A percentile compares a stretch with the other conserved stretches of the same genome.
Evolutionary conservation across 2,329 filamentous ascomycete genomes (phyloP).

Genomic region (Colletotrichum neosansevieriae): DNA sequence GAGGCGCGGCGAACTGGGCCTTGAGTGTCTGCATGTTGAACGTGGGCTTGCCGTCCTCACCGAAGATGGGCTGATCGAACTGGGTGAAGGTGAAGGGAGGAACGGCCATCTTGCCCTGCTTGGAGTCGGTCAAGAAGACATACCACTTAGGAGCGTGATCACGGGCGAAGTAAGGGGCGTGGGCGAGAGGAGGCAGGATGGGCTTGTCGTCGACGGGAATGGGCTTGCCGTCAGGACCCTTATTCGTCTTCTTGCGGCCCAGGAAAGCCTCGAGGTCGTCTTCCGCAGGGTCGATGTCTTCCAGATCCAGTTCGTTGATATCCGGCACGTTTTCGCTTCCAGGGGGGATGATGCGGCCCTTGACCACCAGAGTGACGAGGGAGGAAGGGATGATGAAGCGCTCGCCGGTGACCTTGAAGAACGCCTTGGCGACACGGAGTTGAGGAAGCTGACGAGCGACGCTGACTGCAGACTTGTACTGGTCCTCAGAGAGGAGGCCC

Average conservation of each 20-base stretch:
- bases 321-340: conserved; percentile 80
- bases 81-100: conserved; percentile 95
- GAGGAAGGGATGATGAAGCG: conserved; percentile 92
- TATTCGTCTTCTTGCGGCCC: conserved; percentile 75
- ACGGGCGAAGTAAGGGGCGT: conserved; percentile 90
- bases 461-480: conserved; percentile 80
- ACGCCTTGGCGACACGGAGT: conserved; percentile 88
- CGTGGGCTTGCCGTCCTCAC: conserved; percentile 84
- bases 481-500: conserved; percentile 76
- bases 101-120: conserved; percentile 95
- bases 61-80: conserved; percentile 91
- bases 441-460: conserved; percentile 88
- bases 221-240: conserved; percentile 70
- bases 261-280: conserved; percentile 89
- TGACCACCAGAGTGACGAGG: conserved; percentile 93
- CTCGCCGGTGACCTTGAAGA: conserved; percentile 98
- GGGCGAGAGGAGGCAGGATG: conserved; percentile 85
- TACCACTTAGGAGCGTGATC: conserved; percentile 94
- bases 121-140: conserved; percentile 92
- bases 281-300: conserved; percentile 93
- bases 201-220: conserved; percentile 70
- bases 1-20: conserved; percentile 95
- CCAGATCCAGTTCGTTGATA: conserved; percentile 82
- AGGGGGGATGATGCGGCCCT: conserved; percentile 92
- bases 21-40: conserved; percentile 97